Percentiles rank a stretch among this genome's conserved stretches.
Evolutionary conservation across 2,329 filamentous ascomycete genomes (phyloP).

Genomic region (Acrodontium crateriforme): DNA sequence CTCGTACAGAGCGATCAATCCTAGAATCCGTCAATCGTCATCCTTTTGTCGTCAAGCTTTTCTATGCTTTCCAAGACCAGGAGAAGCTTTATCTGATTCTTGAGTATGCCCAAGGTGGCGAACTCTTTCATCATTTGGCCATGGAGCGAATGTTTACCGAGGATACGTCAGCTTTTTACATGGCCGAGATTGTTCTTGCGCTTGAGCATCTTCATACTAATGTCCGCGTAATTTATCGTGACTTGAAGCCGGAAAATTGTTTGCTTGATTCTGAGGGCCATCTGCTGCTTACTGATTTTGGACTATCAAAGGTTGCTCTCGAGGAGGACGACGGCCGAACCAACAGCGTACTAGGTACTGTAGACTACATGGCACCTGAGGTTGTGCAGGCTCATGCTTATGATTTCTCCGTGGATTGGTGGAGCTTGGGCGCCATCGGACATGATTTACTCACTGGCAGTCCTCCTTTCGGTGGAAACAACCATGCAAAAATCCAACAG

Average conservation of each 20-base stretch:
- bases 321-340: conserved; percentile 53
- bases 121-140: conserved; percentile 88
- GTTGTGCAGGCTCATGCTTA: conserved; percentile 80
- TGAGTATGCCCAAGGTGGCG: conserved; percentile 93
- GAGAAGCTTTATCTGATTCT: conserved; percentile 96
- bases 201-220: conserved; percentile 85
- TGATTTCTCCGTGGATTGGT: conserved; percentile 94
- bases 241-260: conserved; percentile 96
- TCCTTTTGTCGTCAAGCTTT: conserved; percentile 95
- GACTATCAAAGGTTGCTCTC: conserved; percentile 84
- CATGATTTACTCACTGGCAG: conserved; percentile 87
- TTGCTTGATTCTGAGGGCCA: conserved; percentile 85
- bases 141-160: conserved; percentile 94
- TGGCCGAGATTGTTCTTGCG: conserved; percentile 94
- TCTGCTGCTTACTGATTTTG: conserved; percentile 89
- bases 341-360: conserved; percentile 83
- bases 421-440: conserved; percentile 87
- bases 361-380: conserved; percentile 98
- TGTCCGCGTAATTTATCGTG: conserved; percentile 88
- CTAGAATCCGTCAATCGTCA: conserved; percentile 92
- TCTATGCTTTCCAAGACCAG: conserved; percentile 95
- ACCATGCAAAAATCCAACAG: conserved; percentile 88
- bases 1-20: conserved; percentile 89
- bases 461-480: conserved; percentile 80
- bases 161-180: conserved; percentile 83